phyloP scores from a whole-genome alignment of 1,284 basidiomycete genomes.

The Tilletia walkeri region DNA sequence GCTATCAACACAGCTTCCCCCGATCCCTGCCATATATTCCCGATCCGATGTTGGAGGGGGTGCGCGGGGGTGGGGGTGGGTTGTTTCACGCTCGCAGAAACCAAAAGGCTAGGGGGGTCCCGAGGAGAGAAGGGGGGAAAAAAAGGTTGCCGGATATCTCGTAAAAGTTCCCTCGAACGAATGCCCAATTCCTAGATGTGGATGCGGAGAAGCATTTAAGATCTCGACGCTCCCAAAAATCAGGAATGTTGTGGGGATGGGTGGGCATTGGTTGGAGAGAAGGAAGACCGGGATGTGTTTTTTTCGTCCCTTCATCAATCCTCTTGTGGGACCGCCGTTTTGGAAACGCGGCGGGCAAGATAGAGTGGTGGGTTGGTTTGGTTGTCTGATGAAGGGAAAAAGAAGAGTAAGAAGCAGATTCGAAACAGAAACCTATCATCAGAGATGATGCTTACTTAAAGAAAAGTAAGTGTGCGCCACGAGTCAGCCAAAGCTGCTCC shows the following conservation, averaged over 20 bases:
- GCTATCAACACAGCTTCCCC: too few species aligned
- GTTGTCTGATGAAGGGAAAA: background rate
- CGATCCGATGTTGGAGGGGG: too few species aligned
- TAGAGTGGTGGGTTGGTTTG: conserved; percentile 14
- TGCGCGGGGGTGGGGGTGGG: background rate
- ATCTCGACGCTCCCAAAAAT: conserved; percentile 7
- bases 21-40: too few species aligned
- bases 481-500: conserved; percentile 15
- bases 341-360: conserved; percentile 11
- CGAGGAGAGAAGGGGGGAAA: background rate
- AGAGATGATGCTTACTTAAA: conserved; percentile 17
- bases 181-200: too few species aligned
- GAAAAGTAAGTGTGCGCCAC: conserved; percentile 12
- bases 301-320: background rate
- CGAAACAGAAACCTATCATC: background rate
- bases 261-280: background rate
- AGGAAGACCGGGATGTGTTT: background rate
- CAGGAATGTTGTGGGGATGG: too few species aligned
- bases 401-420: conserved; percentile 3
- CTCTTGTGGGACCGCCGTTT: conserved; percentile 11
- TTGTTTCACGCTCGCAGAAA: conserved; percentile 10
- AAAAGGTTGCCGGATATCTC: too few species aligned
- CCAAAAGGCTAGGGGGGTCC: background rate
- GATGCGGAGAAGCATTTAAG: background rate
- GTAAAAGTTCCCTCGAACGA: too few species aligned